Percentiles rank a stretch among this genome's conserved stretches.
These are phyloP conservation scores for Amauroascus verrucosus DNA, from an alignment of 2,329 filamentous ascomycete species.

Conservation along the genomic window DNA sequence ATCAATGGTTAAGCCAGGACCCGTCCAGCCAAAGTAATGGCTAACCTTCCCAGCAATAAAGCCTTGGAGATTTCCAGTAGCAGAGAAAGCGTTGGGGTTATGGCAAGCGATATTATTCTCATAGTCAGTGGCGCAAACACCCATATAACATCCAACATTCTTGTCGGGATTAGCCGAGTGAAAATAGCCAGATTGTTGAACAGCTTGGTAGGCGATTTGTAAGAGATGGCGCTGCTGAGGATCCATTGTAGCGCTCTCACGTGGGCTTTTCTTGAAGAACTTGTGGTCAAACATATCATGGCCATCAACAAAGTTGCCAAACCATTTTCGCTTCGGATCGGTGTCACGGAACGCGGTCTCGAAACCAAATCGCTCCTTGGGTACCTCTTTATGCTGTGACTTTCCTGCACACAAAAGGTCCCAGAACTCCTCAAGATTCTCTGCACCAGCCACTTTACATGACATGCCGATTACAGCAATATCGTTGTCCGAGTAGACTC, in stretches of 20 bases:
- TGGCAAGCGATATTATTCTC: conserved; percentile 9
- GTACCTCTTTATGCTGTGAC: conserved; percentile 3
- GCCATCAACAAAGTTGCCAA: conserved; percentile 19
- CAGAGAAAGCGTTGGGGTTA: conserved; percentile 14
- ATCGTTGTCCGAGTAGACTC: neutral
- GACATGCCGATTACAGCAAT: conserved; percentile 12
- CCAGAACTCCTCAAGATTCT: conserved; percentile 11
- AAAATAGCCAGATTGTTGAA: conserved; percentile 15
- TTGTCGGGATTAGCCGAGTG: conserved; percentile 16
- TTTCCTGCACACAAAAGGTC: conserved; percentile 5
- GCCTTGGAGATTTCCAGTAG: conserved; percentile 18
- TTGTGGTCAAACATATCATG: conserved; percentile 23
- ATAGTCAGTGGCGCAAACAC: conserved; percentile 8
- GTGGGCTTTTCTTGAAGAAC: conserved; percentile 19
- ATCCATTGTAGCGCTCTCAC: conserved; percentile 19
- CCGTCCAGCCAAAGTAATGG: conserved; percentile 23
- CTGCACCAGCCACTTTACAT: conserved; percentile 8
- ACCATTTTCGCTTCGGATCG: conserved; percentile 10
- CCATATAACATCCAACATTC: conserved; percentile 16
- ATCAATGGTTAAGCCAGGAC: conserved; percentile 23
- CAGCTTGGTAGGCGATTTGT: conserved; percentile 15
- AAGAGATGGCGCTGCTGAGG: conserved; percentile 20
- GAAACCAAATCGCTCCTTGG: conserved; percentile 11
- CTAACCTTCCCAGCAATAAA: conserved; percentile 24
- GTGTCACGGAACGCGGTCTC: conserved; percentile 11